phyloP scores from a whole-genome alignment of 1,284 basidiomycete genomes.

The Pholiota adiposa region DNA sequence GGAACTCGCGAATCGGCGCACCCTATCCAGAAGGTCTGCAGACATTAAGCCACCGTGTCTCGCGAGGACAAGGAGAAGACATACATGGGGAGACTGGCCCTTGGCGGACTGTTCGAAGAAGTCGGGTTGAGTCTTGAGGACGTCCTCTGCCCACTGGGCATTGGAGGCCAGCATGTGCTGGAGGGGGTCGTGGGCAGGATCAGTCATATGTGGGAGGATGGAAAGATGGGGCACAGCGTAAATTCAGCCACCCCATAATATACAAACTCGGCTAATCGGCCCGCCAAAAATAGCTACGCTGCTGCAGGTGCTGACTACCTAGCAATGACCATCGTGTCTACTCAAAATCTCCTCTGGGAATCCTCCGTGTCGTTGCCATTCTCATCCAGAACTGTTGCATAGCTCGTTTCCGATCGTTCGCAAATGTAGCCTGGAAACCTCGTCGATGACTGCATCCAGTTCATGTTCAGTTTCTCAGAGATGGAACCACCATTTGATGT shows the following conservation, averaged over 20 bases:
- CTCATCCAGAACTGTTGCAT: not conserved
- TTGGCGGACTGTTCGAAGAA: conserved; percentile 65
- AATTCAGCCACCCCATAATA: conserved; percentile 1
- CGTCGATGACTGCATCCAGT: not conserved
- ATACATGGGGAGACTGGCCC: conserved; percentile 76
- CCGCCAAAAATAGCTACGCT: not conserved
- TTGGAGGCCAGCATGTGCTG: conserved; percentile 58
- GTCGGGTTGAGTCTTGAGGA: conserved; percentile 56
- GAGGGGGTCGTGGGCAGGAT: conserved; percentile 12
- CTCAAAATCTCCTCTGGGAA: not conserved
- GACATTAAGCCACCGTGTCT: conserved; percentile 5
- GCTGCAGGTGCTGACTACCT: not conserved
- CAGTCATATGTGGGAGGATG: not conserved
- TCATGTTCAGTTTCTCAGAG: not conserved
- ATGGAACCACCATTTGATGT: conserved; percentile 5
- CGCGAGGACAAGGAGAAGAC: conserved; percentile 19
- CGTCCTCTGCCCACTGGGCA: conserved; percentile 63
- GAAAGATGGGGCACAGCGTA: conserved; percentile 1
- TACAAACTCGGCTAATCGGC: not conserved
- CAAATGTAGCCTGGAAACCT: not conserved
- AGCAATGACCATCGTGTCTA: not conserved
- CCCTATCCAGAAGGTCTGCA: conserved; percentile 47
- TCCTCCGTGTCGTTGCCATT: not conserved
- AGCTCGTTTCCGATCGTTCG: not conserved
- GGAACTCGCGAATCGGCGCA: conserved; percentile 48